These are phyloP conservation scores for Lumnitzera littorea DNA, from an alignment of 345 rosid species.

Conservation along the genomic window DNA sequence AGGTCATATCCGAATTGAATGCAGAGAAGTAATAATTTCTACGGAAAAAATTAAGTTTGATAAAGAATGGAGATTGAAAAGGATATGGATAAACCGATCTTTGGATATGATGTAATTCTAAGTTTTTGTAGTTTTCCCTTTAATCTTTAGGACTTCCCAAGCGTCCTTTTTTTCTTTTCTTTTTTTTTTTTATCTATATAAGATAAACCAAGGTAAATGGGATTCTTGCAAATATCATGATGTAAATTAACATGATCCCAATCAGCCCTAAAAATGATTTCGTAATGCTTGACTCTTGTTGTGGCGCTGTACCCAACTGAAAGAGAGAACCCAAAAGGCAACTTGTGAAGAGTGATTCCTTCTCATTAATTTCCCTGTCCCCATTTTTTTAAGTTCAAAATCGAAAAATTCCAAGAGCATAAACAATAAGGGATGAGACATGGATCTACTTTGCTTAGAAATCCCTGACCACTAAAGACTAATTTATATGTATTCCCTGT, in stretches of 20 bases:
- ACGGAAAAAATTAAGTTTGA: too few species aligned
- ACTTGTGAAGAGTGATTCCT: conserved; percentile 1
- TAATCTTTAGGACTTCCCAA: too few species aligned
- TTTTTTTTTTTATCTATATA: too few species aligned
- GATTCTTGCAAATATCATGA: too few species aligned
- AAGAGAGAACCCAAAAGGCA: not conserved
- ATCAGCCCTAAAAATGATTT: not conserved
- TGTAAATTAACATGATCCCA: not conserved
- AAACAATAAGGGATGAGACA: conserved; percentile 12
- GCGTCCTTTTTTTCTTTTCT: too few species aligned
- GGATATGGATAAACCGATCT: too few species aligned
- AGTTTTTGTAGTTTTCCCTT: too few species aligned
- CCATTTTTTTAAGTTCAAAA: conserved; percentile 9
- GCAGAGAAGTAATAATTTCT: too few species aligned
- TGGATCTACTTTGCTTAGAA: conserved; percentile 1
- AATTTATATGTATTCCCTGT: not conserved
- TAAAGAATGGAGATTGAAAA: too few species aligned
- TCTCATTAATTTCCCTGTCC: conserved; percentile 1
- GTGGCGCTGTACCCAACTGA: not conserved
- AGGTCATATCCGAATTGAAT: too few species aligned
- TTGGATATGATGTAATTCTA: too few species aligned
- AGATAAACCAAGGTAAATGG: too few species aligned
- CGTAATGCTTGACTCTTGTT: not conserved
- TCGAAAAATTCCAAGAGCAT: conserved; percentile 15
- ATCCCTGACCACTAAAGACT: conserved; percentile 13